Base-by-base conservation (phyloP, 2,329 filamentous ascomycete genomes). In the Aspergillus carbonarius region DNA sequence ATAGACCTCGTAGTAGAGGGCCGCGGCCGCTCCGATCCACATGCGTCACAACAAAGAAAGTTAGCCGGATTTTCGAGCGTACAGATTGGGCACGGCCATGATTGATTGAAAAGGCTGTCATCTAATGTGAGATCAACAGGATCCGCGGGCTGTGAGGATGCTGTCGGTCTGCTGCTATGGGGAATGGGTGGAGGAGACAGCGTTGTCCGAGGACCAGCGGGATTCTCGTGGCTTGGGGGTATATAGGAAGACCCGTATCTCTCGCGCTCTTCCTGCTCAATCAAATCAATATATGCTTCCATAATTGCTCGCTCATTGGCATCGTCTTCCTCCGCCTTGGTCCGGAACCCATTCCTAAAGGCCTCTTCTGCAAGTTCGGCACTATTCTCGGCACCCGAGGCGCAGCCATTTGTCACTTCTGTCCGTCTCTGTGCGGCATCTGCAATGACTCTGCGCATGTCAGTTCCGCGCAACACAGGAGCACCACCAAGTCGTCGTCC, bases 261-360 rank as follows among this genome's bases (percentile, higher is more conserved):
- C 63, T 87, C 83, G 18, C 72, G 73, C 60, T 89, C 84, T 61
- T 96, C 92, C 70, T 96, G 87, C 70, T 96, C 89, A 25, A 95
- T 88, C 17, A 96, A 80, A 68, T 97, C 93, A 79, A 91, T 92
- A 32, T 96, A 80, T 0, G 92, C 92, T 68, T 93, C 87, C 54
- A 92, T 87, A 60, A 96, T 96, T 5, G 93, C 93, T 23, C 85
- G 82, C 57, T 96, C 91, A 67, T 96, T 96, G 3, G 92, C 93
- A 66, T 92, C 88, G 56, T 96, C 92, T 72, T 96, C 90, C 64
- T 96, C 91, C 0, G 91, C 92, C 68, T 90, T 85, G 0, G 92
- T 97, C 60, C 83, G 85, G 78, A 96, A 93, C 0, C 92, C 91
- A 63, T 89, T 89, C 57, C 81, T 81, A 5, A 85, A 86, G 37